Percentiles rank a stretch among this genome's conserved stretches.
Conservation (phyloP, 2,329 filamentous ascomycete species). For the Colletotrichum tanaceti region DNA sequence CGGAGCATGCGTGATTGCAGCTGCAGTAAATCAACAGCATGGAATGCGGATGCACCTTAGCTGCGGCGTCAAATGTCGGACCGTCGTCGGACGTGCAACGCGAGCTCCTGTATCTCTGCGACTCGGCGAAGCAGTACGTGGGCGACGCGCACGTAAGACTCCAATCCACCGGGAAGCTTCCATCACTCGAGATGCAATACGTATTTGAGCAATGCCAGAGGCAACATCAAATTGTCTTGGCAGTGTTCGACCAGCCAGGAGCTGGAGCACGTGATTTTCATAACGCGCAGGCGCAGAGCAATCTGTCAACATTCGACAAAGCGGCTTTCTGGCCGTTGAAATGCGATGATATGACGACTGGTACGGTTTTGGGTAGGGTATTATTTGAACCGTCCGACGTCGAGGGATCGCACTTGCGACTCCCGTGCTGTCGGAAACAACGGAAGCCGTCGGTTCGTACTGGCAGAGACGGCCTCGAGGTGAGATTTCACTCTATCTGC, state of each 20-base stretch:
- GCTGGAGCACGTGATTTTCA: constrained; percentile 1
- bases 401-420: neutral
- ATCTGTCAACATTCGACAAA: constrained; percentile 6
- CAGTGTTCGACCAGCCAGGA: constrained; percentile 22
- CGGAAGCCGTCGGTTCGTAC: neutral
- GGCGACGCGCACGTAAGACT: constrained; percentile 8
- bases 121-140: neutral
- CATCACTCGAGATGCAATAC: constrained; percentile 1
- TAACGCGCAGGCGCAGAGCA: constrained; percentile 4
- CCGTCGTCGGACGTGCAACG: constrained; percentile 22
- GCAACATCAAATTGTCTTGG: constrained; percentile 12
- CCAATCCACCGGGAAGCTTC: neutral
- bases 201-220: neutral
- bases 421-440: neutral
- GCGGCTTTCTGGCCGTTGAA: neutral
- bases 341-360: constrained; percentile 5
- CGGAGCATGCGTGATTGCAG: neutral
- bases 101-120: neutral
- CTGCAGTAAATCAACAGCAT: neutral
- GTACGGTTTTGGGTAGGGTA: neutral
- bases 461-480: neutral
- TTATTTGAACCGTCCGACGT: constrained; percentile 11
- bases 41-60: neutral
- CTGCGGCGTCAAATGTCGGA: constrained; percentile 32
- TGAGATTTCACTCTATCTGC: neutral